phyloP scores from a whole-genome alignment of 2,329 filamentous ascomycete species.

The Aurifilum marmelostoma region DNA sequence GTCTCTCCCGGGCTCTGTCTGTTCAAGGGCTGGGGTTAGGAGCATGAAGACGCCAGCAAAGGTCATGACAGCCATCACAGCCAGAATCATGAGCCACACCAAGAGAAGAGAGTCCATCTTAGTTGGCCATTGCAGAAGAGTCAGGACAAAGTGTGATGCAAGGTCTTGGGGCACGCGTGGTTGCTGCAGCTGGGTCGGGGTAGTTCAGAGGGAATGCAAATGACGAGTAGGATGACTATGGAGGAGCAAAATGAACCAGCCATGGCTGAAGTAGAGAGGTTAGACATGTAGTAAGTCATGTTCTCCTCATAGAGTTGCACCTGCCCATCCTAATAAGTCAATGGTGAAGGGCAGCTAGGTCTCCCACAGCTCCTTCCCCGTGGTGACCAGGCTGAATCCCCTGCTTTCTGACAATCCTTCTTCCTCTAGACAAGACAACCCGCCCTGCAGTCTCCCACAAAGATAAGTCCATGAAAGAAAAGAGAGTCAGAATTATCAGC shows the following conservation, averaged over 20 bases:
- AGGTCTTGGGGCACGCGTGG: neutral
- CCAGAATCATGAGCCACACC: constrained; percentile 26
- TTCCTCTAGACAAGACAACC: neutral
- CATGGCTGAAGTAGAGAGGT: neutral
- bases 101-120: constrained; percentile 29
- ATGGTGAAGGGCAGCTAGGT: neutral
- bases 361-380: neutral
- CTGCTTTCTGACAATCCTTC: neutral
- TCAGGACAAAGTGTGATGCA: neutral
- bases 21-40: constrained; percentile 22
- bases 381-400: neutral
- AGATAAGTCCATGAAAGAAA: neutral
- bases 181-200: neutral
- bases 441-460: neutral
- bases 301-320: neutral
- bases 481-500: neutral
- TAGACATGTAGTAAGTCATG: neutral
- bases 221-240: neutral
- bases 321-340: neutral
- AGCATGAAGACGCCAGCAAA: constrained; percentile 26
- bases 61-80: constrained; percentile 25
- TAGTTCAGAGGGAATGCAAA: neutral
- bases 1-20: constrained; percentile 14
- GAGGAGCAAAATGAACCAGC: neutral
- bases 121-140: constrained; percentile 12